Evolutionary conservation across 495 filamentous ascomycete species (phyloP), one percentile per base, ranked within the genome.

Genomic region (Annulohypoxylon nitens): DNA sequence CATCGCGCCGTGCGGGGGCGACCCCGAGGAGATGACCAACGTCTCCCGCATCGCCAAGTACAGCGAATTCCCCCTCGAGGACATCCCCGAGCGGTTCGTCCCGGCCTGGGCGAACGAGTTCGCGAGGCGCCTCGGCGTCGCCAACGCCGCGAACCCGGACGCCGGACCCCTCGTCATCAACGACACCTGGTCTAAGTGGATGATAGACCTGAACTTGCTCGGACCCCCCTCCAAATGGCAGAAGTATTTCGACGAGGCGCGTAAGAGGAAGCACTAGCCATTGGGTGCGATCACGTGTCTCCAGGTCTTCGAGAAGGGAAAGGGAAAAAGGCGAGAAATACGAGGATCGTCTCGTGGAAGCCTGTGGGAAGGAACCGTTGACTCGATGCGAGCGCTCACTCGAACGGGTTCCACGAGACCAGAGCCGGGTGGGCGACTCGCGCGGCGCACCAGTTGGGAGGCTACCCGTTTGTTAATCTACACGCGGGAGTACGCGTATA

Each of bases 1-100:
- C 75, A 95, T 99, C 80, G 89, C 93, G 16, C 90, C 94, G 12
- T 99, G 96, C 85, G 96, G 96, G 55, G 71, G 98, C 0, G 5
- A 9, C 25, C 90, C 89, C 67, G 95, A 92, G 50, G 90, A 90
- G 69, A 90, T 91, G 43, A 97, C 94, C 33, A 93, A 86, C 80
- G 84, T 97, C 10, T 64, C 45, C 34, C 70, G 75, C 23, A 76
- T 83, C 72, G 39, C 79, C 16, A 12, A n/a, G 41, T 12, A 10
- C 36, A 5, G 12, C 11, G 14, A 16, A 0, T 7, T 18, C 2
- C n/a, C n/a, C 16, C 43, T 47, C 43, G 43, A 47, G n/a, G n/a
- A 18, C 43, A 14, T 16, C 43, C n/a, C 18, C n/a, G 16, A 18
- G 2, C n/a, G 12, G 43, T 9, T 47, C 6, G 14, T 33, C 12